Evolutionary conservation across 2,329 filamentous ascomycete species (phyloP).

Genomic region (Blumeria graminis): DNA sequence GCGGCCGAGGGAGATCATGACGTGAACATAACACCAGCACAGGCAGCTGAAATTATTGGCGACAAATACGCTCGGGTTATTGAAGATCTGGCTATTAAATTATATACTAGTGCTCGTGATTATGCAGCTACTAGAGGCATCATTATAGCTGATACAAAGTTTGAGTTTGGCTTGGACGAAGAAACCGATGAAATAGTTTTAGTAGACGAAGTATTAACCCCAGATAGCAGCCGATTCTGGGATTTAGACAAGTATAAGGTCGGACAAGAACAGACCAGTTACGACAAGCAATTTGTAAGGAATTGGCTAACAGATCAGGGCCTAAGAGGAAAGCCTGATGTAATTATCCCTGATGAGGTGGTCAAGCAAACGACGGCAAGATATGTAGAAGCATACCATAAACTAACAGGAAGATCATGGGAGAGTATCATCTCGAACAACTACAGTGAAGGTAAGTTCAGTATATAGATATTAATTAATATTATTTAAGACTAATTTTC

Average conservation of each 20-base stretch:
- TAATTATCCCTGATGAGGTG: conserved; percentile 47
- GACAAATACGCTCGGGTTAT: conserved; percentile 32
- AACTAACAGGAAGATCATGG: conserved; percentile 33
- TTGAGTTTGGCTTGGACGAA: conserved; percentile 43
- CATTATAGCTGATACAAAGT: conserved; percentile 53
- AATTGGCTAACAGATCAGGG: conserved; percentile 58
- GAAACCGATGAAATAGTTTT: conserved; percentile 37
- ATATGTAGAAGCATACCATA: conserved; percentile 54
- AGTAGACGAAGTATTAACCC: conserved; percentile 52
- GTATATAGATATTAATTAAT: too few relatives aligned
- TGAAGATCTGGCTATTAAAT: conserved; percentile 29
- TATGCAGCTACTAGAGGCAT: conserved; percentile 35
- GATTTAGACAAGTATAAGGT: conserved; percentile 44
- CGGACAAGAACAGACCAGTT: conserved; percentile 56
- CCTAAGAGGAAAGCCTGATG: conserved; percentile 50
- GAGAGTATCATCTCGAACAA: background rate
- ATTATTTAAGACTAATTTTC: too few relatives aligned
- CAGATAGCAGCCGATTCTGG: conserved; percentile 75
- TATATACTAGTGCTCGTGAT: conserved; percentile 32
- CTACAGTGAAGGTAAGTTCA: too few relatives aligned
- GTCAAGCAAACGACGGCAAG: conserved; percentile 41
- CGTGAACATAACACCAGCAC: conserved; percentile 40
- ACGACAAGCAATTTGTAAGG: conserved; percentile 68
- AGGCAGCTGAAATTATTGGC: conserved; percentile 25
- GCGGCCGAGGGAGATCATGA: conserved; percentile 42